Evolutionary conservation across 345 rosid genomes (phyloP), one percentile per base, ranked within the genome.

Genomic region (Hibiscus syriacus): DNA sequence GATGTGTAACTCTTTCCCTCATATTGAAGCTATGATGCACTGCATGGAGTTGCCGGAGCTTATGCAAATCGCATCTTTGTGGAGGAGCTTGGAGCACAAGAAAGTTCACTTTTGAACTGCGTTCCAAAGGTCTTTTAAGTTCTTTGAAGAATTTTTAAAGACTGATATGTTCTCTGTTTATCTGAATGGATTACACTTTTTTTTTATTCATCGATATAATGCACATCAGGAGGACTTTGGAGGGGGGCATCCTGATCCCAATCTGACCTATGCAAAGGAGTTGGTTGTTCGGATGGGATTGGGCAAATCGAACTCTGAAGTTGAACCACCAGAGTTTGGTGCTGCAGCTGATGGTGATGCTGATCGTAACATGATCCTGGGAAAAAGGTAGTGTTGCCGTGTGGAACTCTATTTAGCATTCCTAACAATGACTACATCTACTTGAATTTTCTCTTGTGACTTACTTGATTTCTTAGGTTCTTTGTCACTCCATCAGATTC

Each of bases 301-400:
- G 84, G 79, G 93, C 62, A 90, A 95, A 79, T 85, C 98, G n/a
- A 72, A 70, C 73, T 64, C 89, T 39, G 81, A 77, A 58, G 84
- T 36, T 75, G 98, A 92, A 75, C 97, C 88, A 9, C 98, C 99
- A 59, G 99, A 95, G 68, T 95, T 95, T 81, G 99, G 99, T 62
- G 99, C 99, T 19, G 99, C 99, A 72, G 89, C 98, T 80, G 99
- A 95, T 79, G 99, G 98, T 80, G 99, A 95, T 84, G 99, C 99
- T n/a, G 99, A 95, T 76, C 98, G 99, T 70, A 95, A 95, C 77
- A 92, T 95, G 99, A 63, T 95, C 78, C 98, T 95, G 9, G 99
- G 99, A 43, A 95, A 92, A 87, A 95, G 98, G 98, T 95, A 80
- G 73, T 56, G 3, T 57, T 73, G 58, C 58, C n/a, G 58, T 29